phyloP scores from a whole-genome alignment of 495 filamentous ascomycete genomes.

The Neurospora sp. region DNA sequence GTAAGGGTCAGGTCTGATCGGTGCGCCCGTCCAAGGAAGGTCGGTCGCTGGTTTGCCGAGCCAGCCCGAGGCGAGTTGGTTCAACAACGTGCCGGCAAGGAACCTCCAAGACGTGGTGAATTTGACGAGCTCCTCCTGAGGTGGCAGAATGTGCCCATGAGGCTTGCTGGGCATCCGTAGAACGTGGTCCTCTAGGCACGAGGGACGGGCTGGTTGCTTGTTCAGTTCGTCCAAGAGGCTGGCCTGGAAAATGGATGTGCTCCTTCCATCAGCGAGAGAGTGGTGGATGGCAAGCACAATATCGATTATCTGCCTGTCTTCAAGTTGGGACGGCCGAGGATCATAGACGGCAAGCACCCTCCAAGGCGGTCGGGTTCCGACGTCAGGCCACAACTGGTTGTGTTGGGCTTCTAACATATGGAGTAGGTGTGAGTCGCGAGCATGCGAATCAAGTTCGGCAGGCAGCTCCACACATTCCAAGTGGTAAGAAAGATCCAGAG shows the following conservation, averaged over 20 bases:
- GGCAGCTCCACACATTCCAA: conserved; percentile 12
- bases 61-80: conserved; percentile 9
- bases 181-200: conserved; percentile 2
- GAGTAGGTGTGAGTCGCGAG: conserved; percentile 10
- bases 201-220: background rate
- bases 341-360: conserved; percentile 18
- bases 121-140: conserved; percentile 15
- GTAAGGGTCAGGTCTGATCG: conserved; percentile 11
- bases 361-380: conserved; percentile 21
- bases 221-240: conserved; percentile 20
- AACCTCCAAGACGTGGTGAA: conserved; percentile 19
- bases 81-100: conserved; percentile 14
- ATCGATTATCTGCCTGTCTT: conserved; percentile 9
- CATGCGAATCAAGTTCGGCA: background rate
- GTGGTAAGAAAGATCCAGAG: conserved; percentile 20
- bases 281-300: conserved; percentile 27
- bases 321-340: background rate
- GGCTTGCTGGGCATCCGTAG: conserved; percentile 5
- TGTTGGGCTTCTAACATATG: conserved; percentile 13
- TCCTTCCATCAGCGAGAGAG: conserved; percentile 23
- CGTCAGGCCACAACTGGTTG: conserved; percentile 13
- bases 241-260: conserved; percentile 23
- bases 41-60: conserved; percentile 3
- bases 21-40: conserved; percentile 19
- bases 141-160: conserved; percentile 8